Evolutionary conservation across 2,329 filamentous ascomycete species (phyloP).

Genomic region (Teratosphaeria nubilosa): DNA sequence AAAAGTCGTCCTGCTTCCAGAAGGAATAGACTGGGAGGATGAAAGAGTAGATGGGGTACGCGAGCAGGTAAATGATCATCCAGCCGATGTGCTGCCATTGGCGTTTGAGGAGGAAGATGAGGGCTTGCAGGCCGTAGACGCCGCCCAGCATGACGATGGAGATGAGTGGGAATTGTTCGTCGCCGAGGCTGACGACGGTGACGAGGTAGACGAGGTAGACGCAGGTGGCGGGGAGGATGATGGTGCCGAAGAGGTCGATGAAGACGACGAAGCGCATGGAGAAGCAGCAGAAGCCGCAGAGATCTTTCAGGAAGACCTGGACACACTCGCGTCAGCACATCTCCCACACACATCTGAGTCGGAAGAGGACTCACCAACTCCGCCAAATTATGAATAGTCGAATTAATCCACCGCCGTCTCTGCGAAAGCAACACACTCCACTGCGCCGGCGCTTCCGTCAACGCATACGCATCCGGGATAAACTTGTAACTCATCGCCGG

Average conservation of each 20-base stretch:
- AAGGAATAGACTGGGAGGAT: slow-evolving; percentile 91
- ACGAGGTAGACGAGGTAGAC: slow-evolving; percentile 81
- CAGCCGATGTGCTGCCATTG: slow-evolving; percentile 98
- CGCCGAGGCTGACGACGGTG: slow-evolving; percentile 59
- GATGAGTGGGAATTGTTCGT: slow-evolving; percentile 71
- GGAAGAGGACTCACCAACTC: slow-evolving; percentile 55
- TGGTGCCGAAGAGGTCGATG: slow-evolving; percentile 83
- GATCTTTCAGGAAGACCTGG: slow-evolving; percentile 62
- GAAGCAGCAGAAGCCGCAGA: slow-evolving; percentile 98
- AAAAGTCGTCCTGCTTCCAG: slow-evolving; percentile 99
- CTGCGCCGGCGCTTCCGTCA: slow-evolving; percentile 85
- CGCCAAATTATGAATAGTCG: slow-evolving; percentile 89
- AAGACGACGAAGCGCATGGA: slow-evolving; percentile 96
- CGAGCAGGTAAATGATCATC: slow-evolving; percentile 98
- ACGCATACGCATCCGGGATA: slow-evolving; percentile 81
- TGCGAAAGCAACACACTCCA: slow-evolving; percentile 96
- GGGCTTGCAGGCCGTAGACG: slow-evolving; percentile 88
- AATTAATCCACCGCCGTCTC: slow-evolving; percentile 98
- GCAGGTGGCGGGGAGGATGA: slow-evolving; percentile 83
- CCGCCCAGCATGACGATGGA: slow-evolving; percentile 82
- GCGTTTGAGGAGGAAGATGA: slow-evolving; percentile 93
- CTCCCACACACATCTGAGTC: neutral
- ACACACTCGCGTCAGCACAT: neutral
- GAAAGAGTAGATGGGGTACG: slow-evolving; percentile 89
- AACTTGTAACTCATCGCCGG: slow-evolving; percentile 95